Base-by-base conservation (phyloP, 352 stramenopile species). In the Pythium dissimile region DNA sequence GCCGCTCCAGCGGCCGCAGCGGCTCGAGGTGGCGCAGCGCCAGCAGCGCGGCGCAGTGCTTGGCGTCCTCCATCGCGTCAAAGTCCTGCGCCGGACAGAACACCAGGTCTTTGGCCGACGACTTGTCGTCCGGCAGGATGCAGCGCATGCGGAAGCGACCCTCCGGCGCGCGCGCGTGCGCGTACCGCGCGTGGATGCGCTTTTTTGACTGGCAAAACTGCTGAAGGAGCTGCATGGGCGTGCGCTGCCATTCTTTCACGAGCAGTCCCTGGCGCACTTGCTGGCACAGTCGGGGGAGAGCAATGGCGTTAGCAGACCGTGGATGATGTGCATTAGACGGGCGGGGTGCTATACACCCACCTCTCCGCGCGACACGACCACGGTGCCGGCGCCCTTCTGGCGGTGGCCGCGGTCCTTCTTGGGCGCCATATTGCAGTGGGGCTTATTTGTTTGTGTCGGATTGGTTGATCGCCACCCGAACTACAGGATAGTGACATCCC, bases 161-260 rank as follows among this genome's bases (percentile, higher is more conserved):
- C 46, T 85, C 59, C 8, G 74, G 30, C 28, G 73, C 71, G 10
- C 71, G 71, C 24, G 74, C 77, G 31, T 73, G 73, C 12, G 67
- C 67, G 64, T 92, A 96, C 32, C 83, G 77, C 23, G 85, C 73
- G 41, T 86, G 64, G 34, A 82, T 79, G 31, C 91, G 80, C 64
- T 98, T 98, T 64, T 98, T 87, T 46, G 84, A 76, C 69, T 98
- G 84, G 56, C 87, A 98, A 62, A 92, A 97, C 62, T 99, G 94
- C 20, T 83, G 73, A 58, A 99, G 74, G 39, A 99, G 57, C 71
- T 97, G 77, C 58, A 94, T 94, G 6, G 97, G 97, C 31, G 91
- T 97, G 32, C 85, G 76, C 72, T 97, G 91, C 91, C 91, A 97
- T 61, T 97, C 91, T 67, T 97, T 97, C 43, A 91, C 90, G 39